These are phyloP conservation scores for Ustilago esculenta DNA, from an alignment of 1,284 basidiomycete genomes.

Conservation along the genomic window DNA sequence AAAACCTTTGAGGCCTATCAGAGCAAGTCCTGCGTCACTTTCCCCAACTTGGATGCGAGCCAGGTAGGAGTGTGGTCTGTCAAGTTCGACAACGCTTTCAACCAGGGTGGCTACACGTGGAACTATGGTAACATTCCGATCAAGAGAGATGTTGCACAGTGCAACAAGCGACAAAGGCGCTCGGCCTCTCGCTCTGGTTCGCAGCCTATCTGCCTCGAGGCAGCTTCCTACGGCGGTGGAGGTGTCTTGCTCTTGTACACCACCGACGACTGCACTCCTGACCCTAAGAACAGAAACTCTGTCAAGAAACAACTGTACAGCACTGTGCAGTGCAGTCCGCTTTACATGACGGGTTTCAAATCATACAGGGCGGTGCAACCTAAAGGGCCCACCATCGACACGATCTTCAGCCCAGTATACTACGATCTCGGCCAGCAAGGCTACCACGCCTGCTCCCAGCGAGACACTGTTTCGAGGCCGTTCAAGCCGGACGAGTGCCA, in stretches of 20 bases:
- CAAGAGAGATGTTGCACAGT: constrained; percentile 3
- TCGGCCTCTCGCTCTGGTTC: neutral
- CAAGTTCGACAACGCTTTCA: constrained; percentile 5
- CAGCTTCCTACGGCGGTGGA: constrained; percentile 23
- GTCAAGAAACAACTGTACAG: constrained; percentile 25
- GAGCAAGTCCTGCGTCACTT: constrained; percentile 18
- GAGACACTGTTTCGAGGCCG: neutral
- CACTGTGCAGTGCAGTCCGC: constrained; percentile 23
- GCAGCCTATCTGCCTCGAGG: constrained; percentile 26
- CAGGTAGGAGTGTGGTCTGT: constrained; percentile 14
- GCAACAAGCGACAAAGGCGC: neutral
- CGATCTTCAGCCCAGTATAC: constrained; percentile 30
- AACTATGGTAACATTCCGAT: constrained; percentile 30
- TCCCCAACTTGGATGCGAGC: constrained; percentile 22
- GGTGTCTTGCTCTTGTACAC: constrained; percentile 26
- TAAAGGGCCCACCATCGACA: neutral
- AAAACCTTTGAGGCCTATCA: constrained; percentile 11
- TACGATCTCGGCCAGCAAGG: constrained; percentile 12
- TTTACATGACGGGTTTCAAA: constrained; percentile 18
- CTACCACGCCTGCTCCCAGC: constrained; percentile 24
- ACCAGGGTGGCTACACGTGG: constrained; percentile 29
- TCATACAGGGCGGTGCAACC: constrained; percentile 30
- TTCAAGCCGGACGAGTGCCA: constrained; percentile 23
- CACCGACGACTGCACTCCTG: constrained; percentile 16
- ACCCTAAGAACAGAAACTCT: neutral